Conservation (phyloP, 2,329 filamentous ascomycete genomes). For the Claviceps lovelessii region DNA sequence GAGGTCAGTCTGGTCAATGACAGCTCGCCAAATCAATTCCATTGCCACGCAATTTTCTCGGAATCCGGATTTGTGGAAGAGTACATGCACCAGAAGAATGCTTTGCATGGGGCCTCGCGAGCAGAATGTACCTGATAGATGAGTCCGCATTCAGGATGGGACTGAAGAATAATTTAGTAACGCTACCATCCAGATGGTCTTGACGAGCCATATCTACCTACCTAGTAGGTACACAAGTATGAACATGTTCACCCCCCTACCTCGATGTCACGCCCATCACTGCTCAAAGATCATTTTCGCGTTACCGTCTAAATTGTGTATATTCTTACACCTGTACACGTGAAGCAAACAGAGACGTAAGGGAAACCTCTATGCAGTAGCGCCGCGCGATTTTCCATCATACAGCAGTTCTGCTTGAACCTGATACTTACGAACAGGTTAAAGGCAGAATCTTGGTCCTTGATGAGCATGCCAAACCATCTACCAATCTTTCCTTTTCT, state of each 20-base stretch:
- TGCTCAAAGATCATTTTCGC: not conserved
- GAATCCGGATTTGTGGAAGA: not conserved
- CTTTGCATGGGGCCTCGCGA: not conserved
- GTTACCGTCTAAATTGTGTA: conserved; percentile 30
- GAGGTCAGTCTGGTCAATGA: not conserved
- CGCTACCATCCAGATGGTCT: not conserved
- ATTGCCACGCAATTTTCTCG: not conserved
- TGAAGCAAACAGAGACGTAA: conserved; percentile 28
- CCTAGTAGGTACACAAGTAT: too few species aligned
- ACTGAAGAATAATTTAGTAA: not conserved
- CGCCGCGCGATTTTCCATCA: conserved; percentile 22
- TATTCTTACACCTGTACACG: conserved; percentile 42
- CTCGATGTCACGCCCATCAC: not conserved
- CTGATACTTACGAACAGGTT: conserved; percentile 1
- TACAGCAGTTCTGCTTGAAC: conserved; percentile 20
- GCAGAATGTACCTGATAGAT: not conserved
- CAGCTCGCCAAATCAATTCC: not conserved
- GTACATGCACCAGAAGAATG: not conserved
- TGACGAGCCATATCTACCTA: not conserved
- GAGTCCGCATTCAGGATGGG: not conserved
- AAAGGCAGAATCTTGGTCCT: conserved; percentile 1
- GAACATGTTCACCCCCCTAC: not conserved
- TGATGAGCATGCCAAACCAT: conserved; percentile 1
- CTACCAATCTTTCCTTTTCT: not conserved
- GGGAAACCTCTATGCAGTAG: conserved; percentile 36